A percentile compares a stretch with the other conserved stretches of the same genome.
Evolutionary conservation across 2,329 filamentous ascomycete species (phyloP).

Genomic region (Colletotrichum spaethianum): DNA sequence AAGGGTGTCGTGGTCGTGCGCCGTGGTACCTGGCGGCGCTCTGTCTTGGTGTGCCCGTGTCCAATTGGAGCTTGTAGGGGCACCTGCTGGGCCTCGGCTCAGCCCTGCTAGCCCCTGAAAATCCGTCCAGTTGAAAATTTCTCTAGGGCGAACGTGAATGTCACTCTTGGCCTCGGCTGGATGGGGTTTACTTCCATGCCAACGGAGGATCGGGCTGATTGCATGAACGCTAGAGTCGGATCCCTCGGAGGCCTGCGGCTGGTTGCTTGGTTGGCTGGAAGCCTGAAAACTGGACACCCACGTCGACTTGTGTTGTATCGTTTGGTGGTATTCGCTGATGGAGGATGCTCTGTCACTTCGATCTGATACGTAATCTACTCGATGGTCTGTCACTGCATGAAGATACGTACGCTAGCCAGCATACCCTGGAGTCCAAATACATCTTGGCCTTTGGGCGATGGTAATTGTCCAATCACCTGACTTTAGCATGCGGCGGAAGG

Average conservation of each 20-base stretch:
- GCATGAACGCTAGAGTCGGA: slow-evolving; percentile 46
- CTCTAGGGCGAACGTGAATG: not conserved
- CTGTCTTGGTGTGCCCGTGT: not conserved
- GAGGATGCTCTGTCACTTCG: not conserved
- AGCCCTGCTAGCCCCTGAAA: slow-evolving; percentile 3
- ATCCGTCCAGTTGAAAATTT: not conserved
- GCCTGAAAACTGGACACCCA: not conserved
- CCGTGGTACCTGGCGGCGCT: not conserved
- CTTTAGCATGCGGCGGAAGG: not conserved
- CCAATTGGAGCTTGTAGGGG: not conserved
- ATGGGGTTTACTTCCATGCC: not conserved
- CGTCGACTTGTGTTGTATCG: not conserved
- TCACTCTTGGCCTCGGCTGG: slow-evolving; percentile 2
- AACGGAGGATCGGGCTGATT: slow-evolving; percentile 43
- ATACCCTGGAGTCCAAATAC: not conserved
- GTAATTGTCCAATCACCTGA: not conserved
- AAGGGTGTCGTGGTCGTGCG: not conserved
- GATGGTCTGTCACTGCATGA: not conserved
- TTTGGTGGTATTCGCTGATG: not conserved
- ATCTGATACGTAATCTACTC: not conserved
- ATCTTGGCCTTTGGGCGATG: not conserved
- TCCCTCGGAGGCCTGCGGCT: not conserved
- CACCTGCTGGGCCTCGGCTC: slow-evolving; percentile 36
- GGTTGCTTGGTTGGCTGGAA: not conserved
- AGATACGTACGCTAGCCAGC: not conserved